These are phyloP conservation scores for Gracilaria gracilis DNA, from an alignment of 23 red algal genomes.

Conservation along the genomic window DNA sequence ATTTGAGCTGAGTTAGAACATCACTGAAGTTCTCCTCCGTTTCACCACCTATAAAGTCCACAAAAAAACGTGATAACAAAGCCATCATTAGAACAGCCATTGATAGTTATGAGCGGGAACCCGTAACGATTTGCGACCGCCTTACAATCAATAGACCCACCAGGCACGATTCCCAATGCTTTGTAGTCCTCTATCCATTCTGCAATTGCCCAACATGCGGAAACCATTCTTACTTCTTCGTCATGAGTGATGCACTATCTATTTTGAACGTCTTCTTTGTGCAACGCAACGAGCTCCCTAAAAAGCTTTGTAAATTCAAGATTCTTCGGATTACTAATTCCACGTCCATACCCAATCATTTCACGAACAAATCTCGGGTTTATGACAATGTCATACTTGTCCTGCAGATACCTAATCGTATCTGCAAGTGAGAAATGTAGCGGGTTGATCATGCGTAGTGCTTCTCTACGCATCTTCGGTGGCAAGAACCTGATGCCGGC, in stretches of 20 bases:
- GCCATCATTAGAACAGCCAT: slow-evolving; percentile 19
- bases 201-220: slow-evolving; percentile 12
- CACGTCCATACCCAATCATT: not conserved
- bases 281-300: not conserved
- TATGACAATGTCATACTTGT: not conserved
- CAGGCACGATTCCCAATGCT: slow-evolving; percentile 6
- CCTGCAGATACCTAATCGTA: too few relatives aligned
- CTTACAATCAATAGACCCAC: slow-evolving; percentile 15
- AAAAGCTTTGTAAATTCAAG: not conserved
- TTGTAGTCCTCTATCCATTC: slow-evolving; percentile 23
- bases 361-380: not conserved
- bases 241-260: not conserved
- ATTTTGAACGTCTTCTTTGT: not conserved
- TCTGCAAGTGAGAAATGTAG: not conserved
- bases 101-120: not conserved
- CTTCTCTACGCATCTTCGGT: not conserved
- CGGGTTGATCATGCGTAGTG: not conserved
- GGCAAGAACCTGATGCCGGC: not conserved
- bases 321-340: not conserved
- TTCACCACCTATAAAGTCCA: slow-evolving; percentile 12
- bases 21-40: not conserved
- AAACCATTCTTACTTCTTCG: not conserved
- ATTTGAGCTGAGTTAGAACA: not conserved
- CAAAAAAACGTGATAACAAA: not conserved
- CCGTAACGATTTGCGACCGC: slow-evolving; percentile 21